Conservation (phyloP, 441 rosid genomes). For the Euphorbia neoarborescens region DNA sequence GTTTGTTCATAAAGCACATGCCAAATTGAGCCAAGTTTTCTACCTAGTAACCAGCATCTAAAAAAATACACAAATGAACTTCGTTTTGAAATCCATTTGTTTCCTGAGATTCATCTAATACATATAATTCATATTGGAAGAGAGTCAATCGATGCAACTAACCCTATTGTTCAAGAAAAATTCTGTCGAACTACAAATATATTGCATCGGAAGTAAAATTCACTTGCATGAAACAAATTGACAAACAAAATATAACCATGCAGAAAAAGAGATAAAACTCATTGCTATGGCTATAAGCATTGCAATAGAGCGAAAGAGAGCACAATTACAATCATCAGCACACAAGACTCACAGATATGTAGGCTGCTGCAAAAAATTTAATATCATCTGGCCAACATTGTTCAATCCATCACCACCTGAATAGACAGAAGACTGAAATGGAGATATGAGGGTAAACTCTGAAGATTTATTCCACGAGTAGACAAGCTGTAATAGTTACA, state of each 20-base stretch:
- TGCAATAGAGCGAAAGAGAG: neutral
- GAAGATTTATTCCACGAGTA: conserved; percentile 1
- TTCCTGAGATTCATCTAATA: neutral
- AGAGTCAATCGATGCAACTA: neutral
- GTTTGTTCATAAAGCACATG: neutral
- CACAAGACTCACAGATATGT: conserved; percentile 49
- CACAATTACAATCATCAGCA: conserved; percentile 6
- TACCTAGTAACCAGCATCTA: neutral
- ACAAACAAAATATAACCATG: neutral
- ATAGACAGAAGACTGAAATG: conserved; percentile 38
- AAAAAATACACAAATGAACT: neutral
- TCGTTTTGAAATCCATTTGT: neutral
- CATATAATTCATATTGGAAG: neutral
- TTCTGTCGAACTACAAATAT: neutral
- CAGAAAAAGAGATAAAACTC: neutral
- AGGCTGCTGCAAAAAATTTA: conserved; percentile 51
- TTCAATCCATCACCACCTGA: conserved; percentile 31
- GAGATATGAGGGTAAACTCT: conserved; percentile 1
- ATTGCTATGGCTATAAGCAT: neutral
- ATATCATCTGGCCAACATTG: conserved; percentile 39
- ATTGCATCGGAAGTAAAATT: neutral
- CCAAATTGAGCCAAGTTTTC: neutral
- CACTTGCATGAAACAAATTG: neutral
- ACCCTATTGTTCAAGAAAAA: neutral
- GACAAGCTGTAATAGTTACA: conserved; percentile 3